A percentile compares a stretch with the other conserved stretches of the same genome.
phyloP scores from a whole-genome alignment of 495 filamentous ascomycete species.

The Talaromyces liani region DNA sequence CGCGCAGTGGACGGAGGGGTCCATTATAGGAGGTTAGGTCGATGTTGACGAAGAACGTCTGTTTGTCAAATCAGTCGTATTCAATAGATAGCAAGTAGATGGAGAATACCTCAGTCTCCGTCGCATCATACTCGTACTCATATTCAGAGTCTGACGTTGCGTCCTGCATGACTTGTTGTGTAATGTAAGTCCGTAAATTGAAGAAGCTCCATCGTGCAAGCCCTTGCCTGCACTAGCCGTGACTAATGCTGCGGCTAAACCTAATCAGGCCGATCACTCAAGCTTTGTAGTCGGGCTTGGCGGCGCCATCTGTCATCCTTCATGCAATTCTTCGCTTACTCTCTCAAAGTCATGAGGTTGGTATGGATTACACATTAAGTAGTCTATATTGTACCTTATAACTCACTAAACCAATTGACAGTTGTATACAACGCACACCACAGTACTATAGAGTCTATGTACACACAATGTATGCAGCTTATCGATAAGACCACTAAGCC shows the following conservation, averaged over 20 bases:
- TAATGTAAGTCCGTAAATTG: neutral
- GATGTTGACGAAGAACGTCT: slow-evolving; percentile 50
- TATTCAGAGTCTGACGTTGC: slow-evolving; percentile 33
- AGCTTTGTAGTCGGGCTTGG: neutral
- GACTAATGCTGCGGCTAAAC: neutral
- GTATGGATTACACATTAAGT: neutral
- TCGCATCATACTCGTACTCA: slow-evolving; percentile 55
- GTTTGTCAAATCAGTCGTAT: neutral
- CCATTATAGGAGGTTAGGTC: slow-evolving; percentile 43
- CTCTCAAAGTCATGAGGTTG: neutral
- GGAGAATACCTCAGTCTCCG: slow-evolving; percentile 45
- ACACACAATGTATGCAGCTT: neutral
- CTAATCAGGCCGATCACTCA: neutral
- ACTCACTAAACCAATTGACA: neutral
- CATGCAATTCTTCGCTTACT: no score
- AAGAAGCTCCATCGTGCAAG: neutral
- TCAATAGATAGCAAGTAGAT: neutral
- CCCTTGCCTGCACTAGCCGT: neutral
- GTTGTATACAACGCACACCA: neutral
- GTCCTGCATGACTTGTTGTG: neutral
- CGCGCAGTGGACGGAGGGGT: slow-evolving; percentile 27
- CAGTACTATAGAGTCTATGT: no score
- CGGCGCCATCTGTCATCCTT: neutral
- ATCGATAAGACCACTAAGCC: neutral
- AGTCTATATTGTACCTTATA: neutral